phyloP scores from a whole-genome alignment of 1,284 basidiomycete species.

The Exsudoporus floridanus region DNA sequence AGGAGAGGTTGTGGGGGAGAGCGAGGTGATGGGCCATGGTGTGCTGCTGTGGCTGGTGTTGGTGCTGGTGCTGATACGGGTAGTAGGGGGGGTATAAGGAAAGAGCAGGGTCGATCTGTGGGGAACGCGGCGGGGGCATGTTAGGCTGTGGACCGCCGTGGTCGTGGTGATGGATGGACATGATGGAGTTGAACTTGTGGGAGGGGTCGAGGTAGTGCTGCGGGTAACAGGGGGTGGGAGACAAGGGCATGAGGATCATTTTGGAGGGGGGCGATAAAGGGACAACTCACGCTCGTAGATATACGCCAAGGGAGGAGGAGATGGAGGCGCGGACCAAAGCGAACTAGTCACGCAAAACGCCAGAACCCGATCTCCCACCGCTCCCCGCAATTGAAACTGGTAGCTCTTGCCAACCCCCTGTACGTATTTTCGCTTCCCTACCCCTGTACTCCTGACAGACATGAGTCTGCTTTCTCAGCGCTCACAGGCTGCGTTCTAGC shows the following conservation, averaged over 20 bases:
- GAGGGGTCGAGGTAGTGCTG: conserved; percentile 21
- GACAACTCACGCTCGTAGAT: conserved; percentile 15
- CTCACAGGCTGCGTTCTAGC: background rate
- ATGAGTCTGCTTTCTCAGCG: background rate
- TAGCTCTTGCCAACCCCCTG: background rate
- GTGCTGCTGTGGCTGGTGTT: conserved; percentile 40
- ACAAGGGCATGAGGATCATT: conserved; percentile 22
- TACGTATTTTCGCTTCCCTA: background rate
- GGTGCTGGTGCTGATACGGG: conserved; percentile 47
- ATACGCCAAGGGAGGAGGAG: background rate
- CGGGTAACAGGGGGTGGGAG: conserved; percentile 19
- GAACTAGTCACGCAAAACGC: too few relatives aligned
- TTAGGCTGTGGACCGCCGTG: conserved; percentile 38
- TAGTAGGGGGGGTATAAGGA: conserved; percentile 63
- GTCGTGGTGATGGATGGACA: conserved; percentile 42
- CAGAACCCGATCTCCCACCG: background rate
- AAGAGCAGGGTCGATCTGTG: conserved; percentile 63
- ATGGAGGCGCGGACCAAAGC: background rate
- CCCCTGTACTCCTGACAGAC: background rate
- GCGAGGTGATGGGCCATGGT: conserved; percentile 47
- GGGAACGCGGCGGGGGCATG: conserved; percentile 58
- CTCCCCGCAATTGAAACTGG: too few relatives aligned
- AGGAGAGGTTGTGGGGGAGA: conserved; percentile 49
- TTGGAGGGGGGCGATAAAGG: background rate
- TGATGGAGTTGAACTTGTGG: conserved; percentile 19